A percentile compares a stretch with the other conserved stretches of the same genome.
phyloP scores from a whole-genome alignment of 371 early-diverging fungal genomes.

The Coelomomyces lativittatus region DNA sequence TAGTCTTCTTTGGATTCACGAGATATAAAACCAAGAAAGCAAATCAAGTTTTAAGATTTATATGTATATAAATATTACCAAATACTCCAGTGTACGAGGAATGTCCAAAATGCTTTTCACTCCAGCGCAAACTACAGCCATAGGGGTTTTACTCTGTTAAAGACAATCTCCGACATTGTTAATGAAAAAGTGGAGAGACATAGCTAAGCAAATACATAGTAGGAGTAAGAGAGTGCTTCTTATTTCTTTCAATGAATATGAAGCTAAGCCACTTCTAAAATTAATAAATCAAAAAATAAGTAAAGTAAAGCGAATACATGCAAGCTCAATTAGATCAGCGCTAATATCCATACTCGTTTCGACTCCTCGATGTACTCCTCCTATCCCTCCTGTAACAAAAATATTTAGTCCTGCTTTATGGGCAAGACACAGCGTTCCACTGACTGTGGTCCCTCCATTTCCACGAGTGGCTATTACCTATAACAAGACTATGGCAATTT shows the following conservation, averaged over 20 bases:
- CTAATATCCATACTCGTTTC: constrained; percentile 63
- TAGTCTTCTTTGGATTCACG: neutral
- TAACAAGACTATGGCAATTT: too few species aligned
- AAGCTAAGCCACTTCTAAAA: too few species aligned
- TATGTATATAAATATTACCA: constrained; percentile 11
- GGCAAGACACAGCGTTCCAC: constrained; percentile 70
- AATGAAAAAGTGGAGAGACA: too few species aligned
- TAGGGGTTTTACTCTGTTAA: constrained; percentile 61
- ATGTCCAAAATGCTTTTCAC: constrained; percentile 84
- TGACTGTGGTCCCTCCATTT: constrained; percentile 73
- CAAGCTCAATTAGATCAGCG: constrained; percentile 81
- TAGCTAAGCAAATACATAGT: too few species aligned
- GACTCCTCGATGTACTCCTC: constrained; percentile 81
- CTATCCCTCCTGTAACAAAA: constrained; percentile 91
- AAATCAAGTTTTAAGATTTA: neutral
- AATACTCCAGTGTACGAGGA: constrained; percentile 64
- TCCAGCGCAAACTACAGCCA: constrained; percentile 83
- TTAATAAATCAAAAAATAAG: too few species aligned
- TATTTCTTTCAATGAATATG: too few species aligned
- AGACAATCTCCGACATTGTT: too few species aligned
- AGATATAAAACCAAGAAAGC: neutral
- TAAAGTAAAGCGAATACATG: too few species aligned
- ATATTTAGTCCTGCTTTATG: constrained; percentile 62
- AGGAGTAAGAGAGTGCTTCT: too few species aligned
- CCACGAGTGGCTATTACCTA: neutral